phyloP scores from a whole-genome alignment of 2,329 filamentous ascomycete species.

The Penicillium hesseltinei region DNA sequence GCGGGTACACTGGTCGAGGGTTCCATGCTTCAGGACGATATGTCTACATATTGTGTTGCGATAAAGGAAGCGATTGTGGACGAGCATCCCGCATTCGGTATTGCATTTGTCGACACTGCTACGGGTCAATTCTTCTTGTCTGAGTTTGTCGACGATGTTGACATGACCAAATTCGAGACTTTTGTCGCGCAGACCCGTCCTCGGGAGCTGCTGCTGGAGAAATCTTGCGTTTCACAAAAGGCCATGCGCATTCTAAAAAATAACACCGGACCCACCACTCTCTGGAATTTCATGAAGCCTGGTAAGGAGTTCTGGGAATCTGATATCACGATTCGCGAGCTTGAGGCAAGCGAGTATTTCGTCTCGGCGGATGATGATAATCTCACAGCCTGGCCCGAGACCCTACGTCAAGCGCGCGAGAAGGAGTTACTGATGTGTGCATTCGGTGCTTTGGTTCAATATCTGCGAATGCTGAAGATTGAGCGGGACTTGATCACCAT shows the following conservation, averaged over 20 bases:
- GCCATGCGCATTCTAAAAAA: constrained; percentile 92
- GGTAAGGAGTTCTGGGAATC: constrained; percentile 88
- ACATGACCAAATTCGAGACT: constrained; percentile 96
- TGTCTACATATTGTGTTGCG: constrained; percentile 92
- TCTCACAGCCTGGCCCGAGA: constrained; percentile 72
- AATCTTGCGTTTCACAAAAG: constrained; percentile 80
- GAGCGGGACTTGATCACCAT: constrained; percentile 84
- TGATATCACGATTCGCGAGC: constrained; percentile 75
- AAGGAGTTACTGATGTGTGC: constrained; percentile 88
- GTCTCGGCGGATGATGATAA: constrained; percentile 56
- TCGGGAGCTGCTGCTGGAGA: constrained; percentile 85
- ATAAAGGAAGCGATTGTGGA: constrained; percentile 78
- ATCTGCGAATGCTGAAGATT: constrained; percentile 81
- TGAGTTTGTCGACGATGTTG: constrained; percentile 84
- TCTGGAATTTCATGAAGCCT: constrained; percentile 92
- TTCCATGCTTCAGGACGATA: constrained; percentile 95
- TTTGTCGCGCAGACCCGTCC: constrained; percentile 90
- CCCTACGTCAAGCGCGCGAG: constrained; percentile 67
- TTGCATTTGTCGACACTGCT: constrained; percentile 91
- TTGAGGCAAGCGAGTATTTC: constrained; percentile 80
- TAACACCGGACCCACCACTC: constrained; percentile 85
- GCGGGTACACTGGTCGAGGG: constrained; percentile 91
- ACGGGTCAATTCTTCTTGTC: constrained; percentile 95
- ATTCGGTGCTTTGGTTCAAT: constrained; percentile 83
- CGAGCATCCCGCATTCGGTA: constrained; percentile 77